Base-by-base conservation (phyloP, 164 flowering plant species). In the Buxus sempervirens region DNA sequence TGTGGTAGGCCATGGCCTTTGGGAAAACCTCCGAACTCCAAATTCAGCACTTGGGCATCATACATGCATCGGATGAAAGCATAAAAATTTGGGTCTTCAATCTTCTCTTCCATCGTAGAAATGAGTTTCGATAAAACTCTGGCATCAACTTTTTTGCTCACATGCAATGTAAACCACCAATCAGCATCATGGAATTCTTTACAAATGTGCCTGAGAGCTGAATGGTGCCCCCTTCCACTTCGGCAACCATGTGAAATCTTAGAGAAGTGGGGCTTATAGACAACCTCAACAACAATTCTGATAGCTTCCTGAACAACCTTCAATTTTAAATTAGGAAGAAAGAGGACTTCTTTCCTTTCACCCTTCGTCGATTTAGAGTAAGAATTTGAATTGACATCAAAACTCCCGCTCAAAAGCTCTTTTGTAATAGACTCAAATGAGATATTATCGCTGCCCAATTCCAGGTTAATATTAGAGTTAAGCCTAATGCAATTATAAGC, bases 1-100 rank as follows among this genome's bases (percentile, higher is more conserved):
- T 95, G 98, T 21, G 98, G 97, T 69, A 95, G 94, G 54, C 98
- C 98, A 49, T 90, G 94, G 62, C 97, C 98, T 79, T 95, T 95
- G 9, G 91, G 84, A 72, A 84, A 95, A 27, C 90, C 90, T 48
- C 98, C 97, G 75, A 95, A 95, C 80, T 92, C 96, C 72, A 90
- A 62, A 83, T 92, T 92, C 28, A 95, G 85, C 24, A 87, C 96
- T n/a, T 73, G 68, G 9, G 96, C 89, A 58, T 85, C 81, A 81
- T 83, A 81, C 91, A 92, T 85, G 59, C 69, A 71, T 24, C 27
- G 79, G 21, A 92, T 77, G 20, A 85, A 63, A 57, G 67, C 65
- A 78, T 45, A 86, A 67, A 95, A 78, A 19, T 22, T 26, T 26
- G 78, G 80, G 64, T 95, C 97, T 63, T 86, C 85, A 60, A 92